phyloP scores from a whole-genome alignment of 163 green algal genomes.

The Volvox carteri region DNA sequence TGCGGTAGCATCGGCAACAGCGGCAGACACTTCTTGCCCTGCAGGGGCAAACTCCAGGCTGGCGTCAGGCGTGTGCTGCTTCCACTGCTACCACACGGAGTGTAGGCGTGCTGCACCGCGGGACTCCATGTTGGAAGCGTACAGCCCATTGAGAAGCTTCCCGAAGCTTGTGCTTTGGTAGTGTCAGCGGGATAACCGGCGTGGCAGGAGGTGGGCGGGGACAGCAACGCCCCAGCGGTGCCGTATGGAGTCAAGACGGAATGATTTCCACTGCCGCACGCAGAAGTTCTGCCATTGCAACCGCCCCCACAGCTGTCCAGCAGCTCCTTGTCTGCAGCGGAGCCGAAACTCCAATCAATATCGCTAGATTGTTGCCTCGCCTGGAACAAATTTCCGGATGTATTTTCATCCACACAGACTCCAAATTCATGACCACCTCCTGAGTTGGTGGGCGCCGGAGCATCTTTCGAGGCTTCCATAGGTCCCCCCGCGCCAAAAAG shows the following conservation, averaged over 20 bases:
- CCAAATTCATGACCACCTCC: too few species aligned
- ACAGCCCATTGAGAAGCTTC: not conserved
- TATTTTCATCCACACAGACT: too few species aligned
- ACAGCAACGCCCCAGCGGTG: too few species aligned
- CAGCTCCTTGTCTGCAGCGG: not conserved
- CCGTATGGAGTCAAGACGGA: too few species aligned
- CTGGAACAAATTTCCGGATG: too few species aligned
- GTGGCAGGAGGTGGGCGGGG: not conserved
- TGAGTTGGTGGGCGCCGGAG: too few species aligned
- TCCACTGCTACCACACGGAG: not conserved
- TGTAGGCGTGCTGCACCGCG: not conserved
- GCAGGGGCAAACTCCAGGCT: not conserved
- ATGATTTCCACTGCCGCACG: not conserved
- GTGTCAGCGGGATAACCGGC: not conserved
- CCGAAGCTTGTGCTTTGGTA: not conserved
- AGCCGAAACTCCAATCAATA: not conserved
- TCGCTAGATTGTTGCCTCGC: too few species aligned
- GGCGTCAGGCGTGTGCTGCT: not conserved
- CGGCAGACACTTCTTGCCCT: not conserved
- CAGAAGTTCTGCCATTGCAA: too few species aligned
- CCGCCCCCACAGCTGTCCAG: not conserved
- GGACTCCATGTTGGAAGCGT: not conserved
- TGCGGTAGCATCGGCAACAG: not conserved
- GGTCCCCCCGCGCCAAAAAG: too few species aligned
- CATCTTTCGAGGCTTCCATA: too few species aligned